Conservation (phyloP, 345 rosid species). For the Moringa oleifera region DNA sequence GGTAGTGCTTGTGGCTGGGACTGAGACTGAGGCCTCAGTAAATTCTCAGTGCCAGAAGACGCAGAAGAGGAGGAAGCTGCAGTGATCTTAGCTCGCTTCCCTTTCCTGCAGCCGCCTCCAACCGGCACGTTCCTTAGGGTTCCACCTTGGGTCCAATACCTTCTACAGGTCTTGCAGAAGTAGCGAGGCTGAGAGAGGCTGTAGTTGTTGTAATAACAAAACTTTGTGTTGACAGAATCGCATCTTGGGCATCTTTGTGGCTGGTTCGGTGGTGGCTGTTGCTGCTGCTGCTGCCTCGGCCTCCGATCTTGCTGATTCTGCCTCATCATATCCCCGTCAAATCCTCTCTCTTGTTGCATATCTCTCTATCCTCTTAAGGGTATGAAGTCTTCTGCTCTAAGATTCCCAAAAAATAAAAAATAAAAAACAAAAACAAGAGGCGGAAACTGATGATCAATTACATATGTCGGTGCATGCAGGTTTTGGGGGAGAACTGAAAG, state of each 20-base stretch:
- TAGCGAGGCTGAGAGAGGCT: constrained; percentile 67
- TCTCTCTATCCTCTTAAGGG: background rate
- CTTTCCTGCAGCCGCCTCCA: constrained; percentile 63
- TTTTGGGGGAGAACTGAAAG: background rate
- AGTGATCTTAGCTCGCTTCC: constrained; percentile 37
- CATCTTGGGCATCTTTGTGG: constrained; percentile 62
- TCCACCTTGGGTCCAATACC: constrained; percentile 77
- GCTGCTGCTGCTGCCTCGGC: constrained; percentile 9
- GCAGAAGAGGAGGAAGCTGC: constrained; percentile 10
- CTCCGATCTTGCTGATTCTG: constrained; percentile 31
- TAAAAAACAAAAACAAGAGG: background rate
- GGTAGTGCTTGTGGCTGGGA: too few species aligned
- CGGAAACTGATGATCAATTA: background rate
- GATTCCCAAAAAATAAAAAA: too few species aligned
- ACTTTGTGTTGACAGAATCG: constrained; percentile 57
- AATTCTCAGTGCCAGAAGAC: constrained; percentile 3
- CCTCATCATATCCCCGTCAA: constrained; percentile 16
- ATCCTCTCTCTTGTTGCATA: constrained; percentile 29
- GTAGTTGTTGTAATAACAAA: constrained; percentile 72
- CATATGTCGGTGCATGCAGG: constrained; percentile 18
- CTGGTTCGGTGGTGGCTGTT: constrained; percentile 19
- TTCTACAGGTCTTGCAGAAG: constrained; percentile 63
- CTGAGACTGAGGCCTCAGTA: constrained; percentile 11
- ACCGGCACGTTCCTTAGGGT: constrained; percentile 65
- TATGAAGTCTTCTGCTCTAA: too few species aligned